A percentile compares a stretch with the other conserved stretches of the same genome.
Conservation (phyloP, 495 filamentous ascomycete species). For the Thermothielavioides terrestris region DNA sequence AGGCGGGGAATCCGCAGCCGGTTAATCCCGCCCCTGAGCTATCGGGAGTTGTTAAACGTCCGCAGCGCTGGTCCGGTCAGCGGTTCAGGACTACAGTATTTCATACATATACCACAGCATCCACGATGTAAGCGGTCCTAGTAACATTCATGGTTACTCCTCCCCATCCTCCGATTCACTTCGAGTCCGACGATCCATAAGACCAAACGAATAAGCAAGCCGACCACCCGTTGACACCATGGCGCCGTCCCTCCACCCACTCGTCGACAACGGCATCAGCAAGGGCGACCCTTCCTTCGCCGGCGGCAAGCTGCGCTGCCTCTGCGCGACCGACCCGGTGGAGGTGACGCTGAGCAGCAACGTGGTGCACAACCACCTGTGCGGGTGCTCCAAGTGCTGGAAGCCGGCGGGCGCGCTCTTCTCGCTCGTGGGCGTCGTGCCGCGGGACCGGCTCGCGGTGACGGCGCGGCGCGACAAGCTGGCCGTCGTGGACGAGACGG, state of each 20-base stretch:
- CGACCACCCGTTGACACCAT: no score
- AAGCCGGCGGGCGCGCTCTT: constrained; percentile 51
- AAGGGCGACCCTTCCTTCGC: constrained; percentile 39
- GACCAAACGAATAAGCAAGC: no score
- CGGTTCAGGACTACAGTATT: background rate
- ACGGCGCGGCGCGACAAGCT: constrained; percentile 47
- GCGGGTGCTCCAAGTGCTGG: constrained; percentile 60
- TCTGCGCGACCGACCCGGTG: constrained; percentile 42
- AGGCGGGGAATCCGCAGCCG: background rate
- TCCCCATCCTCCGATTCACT: no score
- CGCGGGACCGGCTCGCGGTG: constrained; percentile 37
- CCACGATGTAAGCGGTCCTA: no score
- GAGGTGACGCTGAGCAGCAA: constrained; percentile 43
- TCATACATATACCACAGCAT: background rate
- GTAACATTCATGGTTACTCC: no score
- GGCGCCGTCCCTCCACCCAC: constrained; percentile 46
- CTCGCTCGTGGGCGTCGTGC: constrained; percentile 49
- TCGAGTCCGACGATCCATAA: no score
- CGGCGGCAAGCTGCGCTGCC: constrained; percentile 49
- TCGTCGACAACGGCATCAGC: constrained; percentile 46
- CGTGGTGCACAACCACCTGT: constrained; percentile 56
- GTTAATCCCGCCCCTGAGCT: background rate
- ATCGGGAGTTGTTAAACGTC: constrained; percentile 7
- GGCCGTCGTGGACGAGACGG: constrained; percentile 40
- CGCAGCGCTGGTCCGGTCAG: background rate